Base-by-base conservation (phyloP, 2,329 filamentous ascomycete genomes). In the Clonostachys sp. region DNA sequence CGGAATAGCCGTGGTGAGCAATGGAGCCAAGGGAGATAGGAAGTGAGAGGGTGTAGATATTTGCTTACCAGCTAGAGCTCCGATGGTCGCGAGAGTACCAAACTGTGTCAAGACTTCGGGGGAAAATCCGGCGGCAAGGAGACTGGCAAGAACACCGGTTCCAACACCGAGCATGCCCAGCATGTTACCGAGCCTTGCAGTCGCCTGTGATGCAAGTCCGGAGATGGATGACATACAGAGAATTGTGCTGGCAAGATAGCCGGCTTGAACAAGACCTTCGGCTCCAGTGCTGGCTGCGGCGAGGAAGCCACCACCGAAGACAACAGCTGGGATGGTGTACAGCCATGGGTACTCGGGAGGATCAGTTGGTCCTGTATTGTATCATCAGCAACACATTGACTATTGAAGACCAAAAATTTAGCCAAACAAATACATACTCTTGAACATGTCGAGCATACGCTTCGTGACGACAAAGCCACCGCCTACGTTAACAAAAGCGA, bases 401-500 rank as follows among this genome's bases (percentile, higher is more conserved):
- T 24, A 24, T 24, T 9, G 14, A 7, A 45, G 18, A 30, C 24
- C n/a, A n/a, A 30, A 10, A 30, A 12, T 16, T n/a, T 33, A 34
- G 41, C 14, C 13, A 6, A 20, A 7, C n/a, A 0, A 12, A 9
- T 7, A 63, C 77, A 57, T 60, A 74, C 87, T 80, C 61, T 87
- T 87, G 62, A 92, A 92, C 88, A 92, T 92, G 63, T 95, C 90
- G 41, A 96, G 74, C 91, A 96, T 96, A 52, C 91, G 80, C 69
- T 95, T 95, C 4, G 90, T 95, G 50, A 96, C 89, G 41, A 95
- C 87, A 51, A 96, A 96, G 0, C 91, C 91, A 49, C 91, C 91
- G 0, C 87, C 86, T 4, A 96, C 84, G 54, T 95, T 95, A 52
- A 95, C 87, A 61, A 94, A 95, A 0, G 90, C 90, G 17, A 96